These are phyloP conservation scores for Dioscorea cayenensis DNA, from an alignment of 116 monocot genomes.

Conservation along the genomic window DNA sequence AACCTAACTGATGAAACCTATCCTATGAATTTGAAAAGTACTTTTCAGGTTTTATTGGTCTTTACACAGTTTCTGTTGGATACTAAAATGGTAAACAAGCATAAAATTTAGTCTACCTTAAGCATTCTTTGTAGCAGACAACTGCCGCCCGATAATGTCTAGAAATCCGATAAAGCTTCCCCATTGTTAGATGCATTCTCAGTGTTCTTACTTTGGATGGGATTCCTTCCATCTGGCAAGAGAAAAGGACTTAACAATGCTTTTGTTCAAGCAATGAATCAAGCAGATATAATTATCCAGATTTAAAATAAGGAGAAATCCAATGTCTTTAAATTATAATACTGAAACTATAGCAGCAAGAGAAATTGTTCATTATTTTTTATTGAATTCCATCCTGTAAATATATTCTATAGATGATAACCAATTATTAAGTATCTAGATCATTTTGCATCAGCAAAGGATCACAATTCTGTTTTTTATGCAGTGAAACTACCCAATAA, in stretches of 20 bases:
- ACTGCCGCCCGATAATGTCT: slow-evolving; percentile 76
- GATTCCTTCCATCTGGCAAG: slow-evolving; percentile 86
- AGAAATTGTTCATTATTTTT: no score
- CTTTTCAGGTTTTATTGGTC: background rate
- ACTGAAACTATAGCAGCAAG: no score
- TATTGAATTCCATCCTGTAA: no score
- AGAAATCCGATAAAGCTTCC: slow-evolving; percentile 84
- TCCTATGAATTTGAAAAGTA: background rate
- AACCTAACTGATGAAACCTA: no score
- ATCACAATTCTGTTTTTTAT: no score
- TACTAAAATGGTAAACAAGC: background rate
- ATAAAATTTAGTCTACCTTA: slow-evolving; percentile 43
- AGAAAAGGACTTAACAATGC: background rate
- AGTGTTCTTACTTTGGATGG: slow-evolving; percentile 81
- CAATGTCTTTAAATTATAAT: no score
- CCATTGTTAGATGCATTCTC: slow-evolving; percentile 86
- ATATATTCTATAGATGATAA: no score
- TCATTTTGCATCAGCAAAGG: no score
- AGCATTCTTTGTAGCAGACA: slow-evolving; percentile 89
- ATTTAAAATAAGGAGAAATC: no score
- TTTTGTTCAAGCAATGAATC: background rate
- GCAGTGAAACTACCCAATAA: no score
- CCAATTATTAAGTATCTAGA: no score
- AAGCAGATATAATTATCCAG: background rate
- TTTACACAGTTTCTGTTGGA: background rate